Evolutionary conservation across 257 asterid species (phyloP).

Genomic region (Solanum commersonii): DNA sequence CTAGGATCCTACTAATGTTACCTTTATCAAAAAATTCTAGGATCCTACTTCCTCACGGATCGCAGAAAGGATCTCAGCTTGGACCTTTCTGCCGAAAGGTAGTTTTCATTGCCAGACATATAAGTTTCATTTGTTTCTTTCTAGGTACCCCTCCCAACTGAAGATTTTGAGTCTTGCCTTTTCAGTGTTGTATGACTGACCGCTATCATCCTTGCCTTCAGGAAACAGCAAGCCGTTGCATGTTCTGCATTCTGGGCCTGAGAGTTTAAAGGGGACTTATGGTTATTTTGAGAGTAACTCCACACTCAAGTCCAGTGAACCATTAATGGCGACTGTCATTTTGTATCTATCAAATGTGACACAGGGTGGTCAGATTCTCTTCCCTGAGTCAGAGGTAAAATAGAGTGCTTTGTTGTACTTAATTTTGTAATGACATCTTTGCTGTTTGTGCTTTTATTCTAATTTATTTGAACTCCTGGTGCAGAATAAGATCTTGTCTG

Average conservation of each 20-base stretch:
- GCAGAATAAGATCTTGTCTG: slow-evolving; percentile 48
- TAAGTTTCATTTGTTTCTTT: background rate
- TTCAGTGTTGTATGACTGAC: background rate
- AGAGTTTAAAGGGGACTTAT: slow-evolving; percentile 27
- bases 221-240: slow-evolving; percentile 47
- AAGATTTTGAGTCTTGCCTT: background rate
- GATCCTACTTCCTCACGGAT: slow-evolving; percentile 49
- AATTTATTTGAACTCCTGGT: slow-evolving; percentile 4
- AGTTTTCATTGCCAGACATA: background rate
- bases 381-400: slow-evolving; percentile 59
- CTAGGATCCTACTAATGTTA: slow-evolving; percentile 40
- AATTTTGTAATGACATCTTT: background rate
- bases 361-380: slow-evolving; percentile 64
- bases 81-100: slow-evolving; percentile 92
- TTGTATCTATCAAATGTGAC: slow-evolving; percentile 63
- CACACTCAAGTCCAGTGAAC: slow-evolving; percentile 20
- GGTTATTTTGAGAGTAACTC: slow-evolving; percentile 27
- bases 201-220: slow-evolving; percentile 9
- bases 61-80: slow-evolving; percentile 73
- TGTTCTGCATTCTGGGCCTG: slow-evolving; percentile 37
- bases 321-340: slow-evolving; percentile 67
- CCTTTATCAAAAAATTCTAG: slow-evolving; percentile 15
- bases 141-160: background rate
- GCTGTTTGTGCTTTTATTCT: background rate
- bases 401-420: background rate